Base-by-base conservation (phyloP, 75 land plant species). In the Gnetum montanum region DNA sequence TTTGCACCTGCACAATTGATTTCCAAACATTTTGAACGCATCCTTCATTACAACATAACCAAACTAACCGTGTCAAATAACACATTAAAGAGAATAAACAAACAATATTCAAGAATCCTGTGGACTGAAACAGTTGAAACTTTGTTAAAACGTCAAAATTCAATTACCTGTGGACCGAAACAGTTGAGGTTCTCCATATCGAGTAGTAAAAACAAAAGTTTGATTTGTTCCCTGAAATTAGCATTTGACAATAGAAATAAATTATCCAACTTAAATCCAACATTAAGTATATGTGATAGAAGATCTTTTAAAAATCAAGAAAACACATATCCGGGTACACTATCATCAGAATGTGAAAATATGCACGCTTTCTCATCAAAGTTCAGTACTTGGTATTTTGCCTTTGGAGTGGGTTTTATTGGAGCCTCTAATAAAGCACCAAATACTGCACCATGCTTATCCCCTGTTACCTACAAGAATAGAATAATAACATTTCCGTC, bases 361-460 rank as follows among this genome's bases (percentile, higher is more conserved):
- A 49, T 40, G 46, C 30, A n/a, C n/a, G n/a, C n/a, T n/a, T n/a
- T n/a, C n/a, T n/a, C n/a, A n/a, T n/a, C n/a, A n/a, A n/a, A n/a
- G n/a, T n/a, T n/a, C n/a, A 51, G 45, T 64, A 81, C 97, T 75
- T 90, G 92, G 65, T 86, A 94, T 77, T 90, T 89, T 56, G 77
- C 77, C 62, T 80, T 94, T 11, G 88, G 66, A 10, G 90, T 77
- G 1, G 99, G 91, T 26, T 70, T 79, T 71, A 89, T 37, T 12
- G 99, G 91, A 44, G 85, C 67, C 26, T 88, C 78, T 38, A 94
- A 68, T 33, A 94, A 59, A 4, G 84, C 96, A 38, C 98, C 96
- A 83, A 94, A 94, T 13, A 85, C 70, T 41, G 98, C 88, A 49
- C 98, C 98, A 60, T 82, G 58, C 58, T 4, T 72, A 65, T 94